Base-by-base conservation (phyloP, 495 filamentous ascomycete species). In the Jackrogersella multiformis region DNA sequence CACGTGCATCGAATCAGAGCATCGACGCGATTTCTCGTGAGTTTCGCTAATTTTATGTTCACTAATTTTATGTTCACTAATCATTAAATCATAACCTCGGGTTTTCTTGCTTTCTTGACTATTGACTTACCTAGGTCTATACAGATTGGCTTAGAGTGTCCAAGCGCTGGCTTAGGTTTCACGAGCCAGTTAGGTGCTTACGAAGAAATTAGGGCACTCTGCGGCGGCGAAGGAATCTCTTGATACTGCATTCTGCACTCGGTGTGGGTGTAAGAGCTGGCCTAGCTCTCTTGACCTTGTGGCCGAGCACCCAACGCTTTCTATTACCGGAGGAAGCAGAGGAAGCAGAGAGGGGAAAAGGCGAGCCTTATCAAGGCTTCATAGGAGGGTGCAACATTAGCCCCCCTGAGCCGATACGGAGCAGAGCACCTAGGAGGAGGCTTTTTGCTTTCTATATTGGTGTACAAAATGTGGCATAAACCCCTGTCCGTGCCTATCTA, bases 41-140 rank as follows among this genome's bases (percentile, higher is more conserved):
- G 45, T 2, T 24, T 49, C 18, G 23, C 21, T 46, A 28, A 23
- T 48, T 48, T 4, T n/a, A 44, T 13, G 12, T 26, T 26, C 23
- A 30, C 26, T 30, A 16, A 24, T 52, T 34, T 2, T 34, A 58
- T 39, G 66, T 69, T 69, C 66, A 69, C 41, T 65, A 69, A 69
- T 69, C 66, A 64, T 52, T 38, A 56, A 55, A 56, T 39, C n/a
- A 2, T 10, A 20, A 34, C 2, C 32, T 15, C 26, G 10, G 21
- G 12, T 16, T 32, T 28, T 16, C 7, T 54, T 53, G 18, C 5
- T 46, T n/a, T 6, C 21, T 46, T 46, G 12, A 36, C 23, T 38
- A 45, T 49, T 32, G 18, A 58, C 18, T 54, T 20, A 39, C 54
- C 38, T 18, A 49, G 18, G n/a, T n/a, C n/a, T n/a, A n/a, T n/a